Evolutionary conservation across 139 green algal species (phyloP), one percentile per base, ranked within the genome.

Genomic region (Microglena sp.): DNA sequence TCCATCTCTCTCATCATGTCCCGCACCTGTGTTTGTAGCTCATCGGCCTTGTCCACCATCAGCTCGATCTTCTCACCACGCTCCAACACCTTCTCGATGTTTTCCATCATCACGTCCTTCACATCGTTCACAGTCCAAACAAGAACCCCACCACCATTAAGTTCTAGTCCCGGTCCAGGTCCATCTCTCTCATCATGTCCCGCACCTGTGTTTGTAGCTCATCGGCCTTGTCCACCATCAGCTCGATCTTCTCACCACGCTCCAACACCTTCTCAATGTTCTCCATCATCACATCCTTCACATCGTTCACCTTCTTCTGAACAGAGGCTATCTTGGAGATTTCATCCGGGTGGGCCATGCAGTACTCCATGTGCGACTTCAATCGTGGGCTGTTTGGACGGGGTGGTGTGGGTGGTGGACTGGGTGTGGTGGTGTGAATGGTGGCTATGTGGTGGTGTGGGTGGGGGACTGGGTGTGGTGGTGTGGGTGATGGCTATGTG

Each of bases 211-310:
- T n/a, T n/a, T n/a, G n/a, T n/a, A n/a, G n/a, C n/a, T n/a, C n/a
- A n/a, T n/a, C n/a, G n/a, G n/a, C n/a, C n/a, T n/a, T n/a, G n/a
- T n/a, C n/a, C n/a, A 29, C 36, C 40, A 33, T 58, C 11, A 97
- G 76, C 78, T 97, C 90, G 24, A 98, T 90, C 63, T 85, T 78
- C 72, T 97, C 89, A 1, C 92, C 92, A 2, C 92, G 77, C 30
- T 96, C 91, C 60, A 98, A 70, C 61, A 97, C 86, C 82, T 92
- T 89, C 15, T 95, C 89, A 43, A 96, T 94, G 77, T 95, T 95
- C 56, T 93, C 81, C 35, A 95, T 75, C 86, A 95, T 95, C 40
- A 96, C 82, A 34, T 86, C 83, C 71, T 89, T 88, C 21, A 95
- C 83, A 45, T 95, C 31, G 29, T 66, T 22, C 26, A 92, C 89